Conservation (phyloP, 345 rosid species). For the Lepidium didymum region DNA sequence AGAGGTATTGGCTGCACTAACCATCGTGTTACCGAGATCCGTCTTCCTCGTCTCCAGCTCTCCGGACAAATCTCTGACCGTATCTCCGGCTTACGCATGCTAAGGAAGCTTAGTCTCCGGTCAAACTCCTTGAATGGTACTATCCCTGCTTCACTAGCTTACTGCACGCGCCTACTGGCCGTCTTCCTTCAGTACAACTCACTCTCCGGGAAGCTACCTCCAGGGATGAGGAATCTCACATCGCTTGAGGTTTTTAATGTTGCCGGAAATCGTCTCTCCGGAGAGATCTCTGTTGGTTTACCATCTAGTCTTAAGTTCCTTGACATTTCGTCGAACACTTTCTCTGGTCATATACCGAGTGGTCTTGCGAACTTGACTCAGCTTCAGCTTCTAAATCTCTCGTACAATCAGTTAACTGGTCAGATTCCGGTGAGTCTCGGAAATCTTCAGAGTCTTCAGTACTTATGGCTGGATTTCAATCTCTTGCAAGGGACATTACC, state of each 20-base stretch:
- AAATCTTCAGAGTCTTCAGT: conserved; percentile 49
- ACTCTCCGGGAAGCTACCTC: conserved; percentile 69
- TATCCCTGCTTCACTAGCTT: conserved; percentile 60
- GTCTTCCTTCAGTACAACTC: conserved; percentile 84
- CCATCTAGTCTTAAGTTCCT: conserved; percentile 46
- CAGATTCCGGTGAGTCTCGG: conserved; percentile 70
- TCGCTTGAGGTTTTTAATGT: conserved; percentile 51
- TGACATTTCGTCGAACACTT: conserved; percentile 67
- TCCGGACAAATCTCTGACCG: conserved; percentile 58
- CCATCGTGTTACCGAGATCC: conserved; percentile 61
- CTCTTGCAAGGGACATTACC: conserved; percentile 68
- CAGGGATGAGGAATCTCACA: conserved; percentile 48
- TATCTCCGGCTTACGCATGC: conserved; percentile 42
- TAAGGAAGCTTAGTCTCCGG: conserved; percentile 62
- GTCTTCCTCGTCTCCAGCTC: conserved; percentile 72
- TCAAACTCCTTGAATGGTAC: conserved; percentile 74
- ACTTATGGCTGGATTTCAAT: conserved; percentile 73
- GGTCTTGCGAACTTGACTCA: conserved; percentile 46
- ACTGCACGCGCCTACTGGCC: conserved; percentile 62
- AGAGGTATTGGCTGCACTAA: conserved; percentile 57
- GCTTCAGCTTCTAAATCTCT: conserved; percentile 68
- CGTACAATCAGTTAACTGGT: conserved; percentile 67
- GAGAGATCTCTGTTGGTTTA: conserved; percentile 44
- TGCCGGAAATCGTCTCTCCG: conserved; percentile 67
- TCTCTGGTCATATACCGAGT: conserved; percentile 63